These are phyloP conservation scores for Neurospora cerealis DNA, from an alignment of 495 filamentous ascomycete genomes.

Conservation along the genomic window DNA sequence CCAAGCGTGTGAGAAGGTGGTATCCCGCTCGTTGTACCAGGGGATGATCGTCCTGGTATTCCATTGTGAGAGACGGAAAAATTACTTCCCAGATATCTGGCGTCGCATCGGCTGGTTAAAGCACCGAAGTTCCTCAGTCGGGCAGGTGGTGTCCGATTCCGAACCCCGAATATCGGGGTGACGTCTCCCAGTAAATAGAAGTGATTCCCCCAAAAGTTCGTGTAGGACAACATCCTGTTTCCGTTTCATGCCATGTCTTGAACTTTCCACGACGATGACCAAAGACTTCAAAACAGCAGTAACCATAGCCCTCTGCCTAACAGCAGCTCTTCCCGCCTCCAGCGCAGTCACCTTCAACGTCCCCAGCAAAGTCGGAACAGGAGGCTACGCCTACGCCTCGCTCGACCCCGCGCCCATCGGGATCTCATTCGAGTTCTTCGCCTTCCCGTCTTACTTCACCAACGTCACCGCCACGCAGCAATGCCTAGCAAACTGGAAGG, in stretches of 20 bases:
- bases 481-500: constrained; percentile 46
- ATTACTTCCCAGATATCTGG: constrained; percentile 1
- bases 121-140: neutral
- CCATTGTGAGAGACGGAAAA: constrained; percentile 4
- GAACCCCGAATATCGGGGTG: neutral
- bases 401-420: constrained; percentile 42
- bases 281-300: neutral
- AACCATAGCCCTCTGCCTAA: neutral
- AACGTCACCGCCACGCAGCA: constrained; percentile 43
- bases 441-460: constrained; percentile 48
- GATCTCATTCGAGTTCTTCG: constrained; percentile 52
- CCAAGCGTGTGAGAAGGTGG: neutral
- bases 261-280: no score
- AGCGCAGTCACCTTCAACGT: constrained; percentile 24
- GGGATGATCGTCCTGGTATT: neutral
- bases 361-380: constrained; percentile 19
- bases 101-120: constrained; percentile 12
- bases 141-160: neutral
- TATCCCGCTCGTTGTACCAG: neutral
- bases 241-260: no score
- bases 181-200: neutral
- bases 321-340: constrained; percentile 7
- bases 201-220: rapidly evolving
- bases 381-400: constrained; percentile 22
- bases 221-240: neutral